A percentile compares a stretch with the other conserved stretches of the same genome.
Conservation (phyloP, 805 yeast genomes). For the Lachancea nothofagi region DNA sequence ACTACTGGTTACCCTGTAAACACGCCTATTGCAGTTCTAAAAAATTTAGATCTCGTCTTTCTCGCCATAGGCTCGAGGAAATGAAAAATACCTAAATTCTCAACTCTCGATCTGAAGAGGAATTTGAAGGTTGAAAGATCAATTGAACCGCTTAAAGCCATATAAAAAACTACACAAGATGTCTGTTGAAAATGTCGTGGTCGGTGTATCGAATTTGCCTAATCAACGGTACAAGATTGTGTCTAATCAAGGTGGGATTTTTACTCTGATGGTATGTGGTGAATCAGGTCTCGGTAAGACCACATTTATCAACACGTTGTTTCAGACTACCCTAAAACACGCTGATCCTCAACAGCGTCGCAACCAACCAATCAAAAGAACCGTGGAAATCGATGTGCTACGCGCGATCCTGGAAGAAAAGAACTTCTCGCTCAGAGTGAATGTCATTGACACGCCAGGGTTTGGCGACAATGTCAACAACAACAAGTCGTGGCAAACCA, state of each 20-base stretch:
- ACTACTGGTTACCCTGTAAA: constrained; percentile 3
- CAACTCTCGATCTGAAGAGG: neutral
- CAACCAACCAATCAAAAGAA: constrained; percentile 50
- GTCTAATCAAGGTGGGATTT: constrained; percentile 66
- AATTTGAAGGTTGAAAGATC: neutral
- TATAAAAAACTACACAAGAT: neutral
- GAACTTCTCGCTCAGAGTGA: constrained; percentile 69
- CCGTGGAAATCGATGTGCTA: constrained; percentile 72
- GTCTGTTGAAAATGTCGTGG: constrained; percentile 33
- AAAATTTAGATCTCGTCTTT: too few relatives aligned
- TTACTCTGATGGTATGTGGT: constrained; percentile 83
- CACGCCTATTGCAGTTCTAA: constrained; percentile 2
- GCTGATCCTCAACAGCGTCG: constrained; percentile 38
- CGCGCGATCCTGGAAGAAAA: constrained; percentile 82
- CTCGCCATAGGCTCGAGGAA: constrained; percentile 2
- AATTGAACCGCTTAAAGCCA: constrained; percentile 1
- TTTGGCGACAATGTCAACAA: constrained; percentile 89
- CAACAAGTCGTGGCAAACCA: constrained; percentile 78
- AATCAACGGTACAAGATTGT: constrained; percentile 74
- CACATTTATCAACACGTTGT: constrained; percentile 82
- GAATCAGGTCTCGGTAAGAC: constrained; percentile 90
- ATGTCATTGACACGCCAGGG: constrained; percentile 88
- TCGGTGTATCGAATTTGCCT: constrained; percentile 69
- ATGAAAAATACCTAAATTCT: neutral
- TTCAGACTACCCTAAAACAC: constrained; percentile 65